phyloP scores from a whole-genome alignment of 176 grass and related monocot species.

The Lolium perenne region DNA sequence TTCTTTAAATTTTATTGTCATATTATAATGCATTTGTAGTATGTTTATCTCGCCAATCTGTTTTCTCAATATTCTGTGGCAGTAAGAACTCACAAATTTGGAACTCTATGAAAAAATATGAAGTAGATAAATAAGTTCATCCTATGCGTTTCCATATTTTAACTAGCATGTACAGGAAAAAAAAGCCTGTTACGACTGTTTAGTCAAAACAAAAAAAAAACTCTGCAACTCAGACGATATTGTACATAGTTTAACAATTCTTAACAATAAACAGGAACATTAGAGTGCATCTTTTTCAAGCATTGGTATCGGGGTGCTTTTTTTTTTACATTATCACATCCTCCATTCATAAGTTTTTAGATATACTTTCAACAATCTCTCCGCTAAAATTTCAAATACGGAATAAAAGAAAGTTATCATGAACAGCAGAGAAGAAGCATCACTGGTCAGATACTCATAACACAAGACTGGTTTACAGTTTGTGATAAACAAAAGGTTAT shows the following conservation, averaged over 20 bases:
- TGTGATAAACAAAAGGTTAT: too few relatives aligned
- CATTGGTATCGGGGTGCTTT: not conserved
- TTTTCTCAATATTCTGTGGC: not conserved
- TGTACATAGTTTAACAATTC: not conserved
- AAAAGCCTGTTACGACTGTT: not conserved
- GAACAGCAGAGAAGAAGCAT: too few relatives aligned
- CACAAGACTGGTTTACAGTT: too few relatives aligned
- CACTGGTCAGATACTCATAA: too few relatives aligned
- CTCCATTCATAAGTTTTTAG: too few relatives aligned
- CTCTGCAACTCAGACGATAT: not conserved
- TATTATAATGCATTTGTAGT: not conserved
- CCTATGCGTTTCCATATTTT: not conserved
- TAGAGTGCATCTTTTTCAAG: not conserved
- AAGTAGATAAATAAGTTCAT: not conserved
- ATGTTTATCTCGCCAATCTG: not conserved
- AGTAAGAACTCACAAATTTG: slow-evolving; percentile 23
- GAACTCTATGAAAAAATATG: not conserved
- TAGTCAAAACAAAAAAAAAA: not conserved
- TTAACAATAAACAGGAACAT: not conserved
- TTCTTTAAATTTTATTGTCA: not conserved
- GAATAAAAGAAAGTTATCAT: too few relatives aligned
- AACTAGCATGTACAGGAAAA: not conserved
- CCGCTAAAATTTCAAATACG: too few relatives aligned
- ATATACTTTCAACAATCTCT: too few relatives aligned
- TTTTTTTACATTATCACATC: not conserved